Evolutionary conservation across 305 asterid species (phyloP).

Genomic region (Fraxinus platypoda): DNA sequence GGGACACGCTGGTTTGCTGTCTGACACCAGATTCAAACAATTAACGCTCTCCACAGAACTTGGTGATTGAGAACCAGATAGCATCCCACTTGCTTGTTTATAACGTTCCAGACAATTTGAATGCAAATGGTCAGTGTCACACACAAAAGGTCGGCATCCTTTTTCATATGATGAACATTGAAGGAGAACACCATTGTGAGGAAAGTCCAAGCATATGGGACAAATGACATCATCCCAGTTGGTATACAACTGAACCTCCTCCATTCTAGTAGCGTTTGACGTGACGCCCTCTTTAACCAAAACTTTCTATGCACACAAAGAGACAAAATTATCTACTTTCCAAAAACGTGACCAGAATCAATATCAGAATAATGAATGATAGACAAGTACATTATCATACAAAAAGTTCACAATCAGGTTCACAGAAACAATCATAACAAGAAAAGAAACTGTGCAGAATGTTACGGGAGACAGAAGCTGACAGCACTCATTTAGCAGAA

Average conservation of each 20-base stretch:
- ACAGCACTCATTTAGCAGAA: background rate
- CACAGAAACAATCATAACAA: background rate
- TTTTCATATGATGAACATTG: conserved; percentile 66
- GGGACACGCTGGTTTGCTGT: conserved; percentile 58
- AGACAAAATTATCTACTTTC: conserved; percentile 28
- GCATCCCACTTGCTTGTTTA: conserved; percentile 59
- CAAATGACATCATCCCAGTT: conserved; percentile 66
- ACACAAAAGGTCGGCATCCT: conserved; percentile 75
- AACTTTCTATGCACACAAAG: conserved; percentile 16
- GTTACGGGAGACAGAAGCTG: background rate
- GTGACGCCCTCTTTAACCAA: conserved; percentile 31
- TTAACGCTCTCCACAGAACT: conserved; percentile 33
- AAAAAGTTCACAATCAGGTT: background rate
- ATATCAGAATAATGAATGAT: background rate
- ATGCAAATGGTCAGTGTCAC: conserved; percentile 74
- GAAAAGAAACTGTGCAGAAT: background rate
- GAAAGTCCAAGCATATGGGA: conserved; percentile 76
- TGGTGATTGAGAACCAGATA: conserved; percentile 38
- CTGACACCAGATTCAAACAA: conserved; percentile 27
- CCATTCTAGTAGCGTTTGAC: conserved; percentile 31
- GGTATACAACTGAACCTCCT: conserved; percentile 53
- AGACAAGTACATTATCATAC: background rate
- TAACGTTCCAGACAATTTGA: conserved; percentile 72
- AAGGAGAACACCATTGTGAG: conserved; percentile 80
- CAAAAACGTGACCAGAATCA: conserved; percentile 20